Evolutionary conservation across 371 early-diverging fungal species (phyloP).

Genomic region (Mortierella sp.): DNA sequence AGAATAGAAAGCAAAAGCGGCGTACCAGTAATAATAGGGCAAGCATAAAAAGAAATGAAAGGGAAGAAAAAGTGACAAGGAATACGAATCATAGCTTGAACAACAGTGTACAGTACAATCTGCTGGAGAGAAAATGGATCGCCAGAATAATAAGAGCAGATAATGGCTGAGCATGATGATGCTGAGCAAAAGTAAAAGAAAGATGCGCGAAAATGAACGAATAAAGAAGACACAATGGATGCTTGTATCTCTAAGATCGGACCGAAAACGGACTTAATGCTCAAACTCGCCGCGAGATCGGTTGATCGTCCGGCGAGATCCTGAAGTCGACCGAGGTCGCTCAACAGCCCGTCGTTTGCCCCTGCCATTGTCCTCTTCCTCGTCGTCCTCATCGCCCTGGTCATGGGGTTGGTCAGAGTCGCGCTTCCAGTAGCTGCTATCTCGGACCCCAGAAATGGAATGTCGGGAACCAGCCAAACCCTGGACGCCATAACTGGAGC

Average conservation of each 20-base stretch:
- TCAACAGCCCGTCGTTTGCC: slow-evolving; percentile 40
- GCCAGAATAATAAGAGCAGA: background rate
- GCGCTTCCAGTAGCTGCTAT: slow-evolving; percentile 18
- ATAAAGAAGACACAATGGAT: too few species aligned
- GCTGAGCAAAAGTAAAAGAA: too few species aligned
- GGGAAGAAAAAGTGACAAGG: background rate
- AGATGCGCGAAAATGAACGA: too few species aligned
- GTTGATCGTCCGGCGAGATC: slow-evolving; percentile 23
- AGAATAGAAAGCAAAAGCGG: background rate
- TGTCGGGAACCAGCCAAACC: too few species aligned
- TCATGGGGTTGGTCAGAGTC: slow-evolving; percentile 7
- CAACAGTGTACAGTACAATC: too few species aligned
- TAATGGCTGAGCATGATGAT: background rate
- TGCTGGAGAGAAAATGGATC: slow-evolving; percentile 8
- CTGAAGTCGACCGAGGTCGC: slow-evolving; percentile 37
- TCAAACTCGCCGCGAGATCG: slow-evolving; percentile 39
- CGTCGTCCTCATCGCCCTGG: slow-evolving; percentile 31
- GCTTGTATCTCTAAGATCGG: too few species aligned
- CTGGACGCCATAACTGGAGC: slow-evolving; percentile 2
- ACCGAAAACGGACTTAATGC: slow-evolving; percentile 3
- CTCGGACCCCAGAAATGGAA: background rate
- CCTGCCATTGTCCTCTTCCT: slow-evolving; percentile 28
- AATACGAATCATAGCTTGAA: background rate
- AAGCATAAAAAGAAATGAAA: background rate
- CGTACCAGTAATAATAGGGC: background rate